phyloP scores from a whole-genome alignment of 2,329 filamentous ascomycete species.

The Plenodomus biglobosus region DNA sequence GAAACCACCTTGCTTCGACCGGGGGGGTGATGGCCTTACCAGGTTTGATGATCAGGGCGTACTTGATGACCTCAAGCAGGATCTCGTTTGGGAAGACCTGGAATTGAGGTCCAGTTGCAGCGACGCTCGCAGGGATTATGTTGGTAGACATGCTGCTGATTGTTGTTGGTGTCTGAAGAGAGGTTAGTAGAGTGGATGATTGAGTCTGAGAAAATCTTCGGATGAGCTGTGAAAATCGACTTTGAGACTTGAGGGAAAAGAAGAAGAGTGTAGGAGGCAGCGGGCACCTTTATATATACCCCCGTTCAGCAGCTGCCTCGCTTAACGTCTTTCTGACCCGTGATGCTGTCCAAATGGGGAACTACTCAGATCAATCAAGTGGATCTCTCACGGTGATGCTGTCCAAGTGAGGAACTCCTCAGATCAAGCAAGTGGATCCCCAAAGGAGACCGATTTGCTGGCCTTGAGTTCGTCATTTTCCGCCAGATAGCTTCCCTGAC shows the following conservation, averaged over 20 bases:
- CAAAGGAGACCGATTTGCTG: no score
- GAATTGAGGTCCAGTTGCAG: constrained; percentile 4
- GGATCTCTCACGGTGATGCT: no score
- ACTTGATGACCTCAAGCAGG: constrained; percentile 15
- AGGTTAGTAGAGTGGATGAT: not conserved
- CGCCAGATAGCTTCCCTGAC: not conserved
- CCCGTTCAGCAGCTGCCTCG: not conserved
- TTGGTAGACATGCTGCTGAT: constrained; percentile 5
- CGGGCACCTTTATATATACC: not conserved
- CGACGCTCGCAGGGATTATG: constrained; percentile 5
- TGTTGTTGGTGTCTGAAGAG: not conserved
- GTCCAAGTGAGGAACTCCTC: no score
- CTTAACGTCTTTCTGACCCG: not conserved
- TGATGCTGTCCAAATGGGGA: not conserved
- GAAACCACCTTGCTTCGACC: not conserved
- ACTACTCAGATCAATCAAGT: not conserved
- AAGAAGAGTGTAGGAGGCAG: not conserved
- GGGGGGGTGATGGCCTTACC: not conserved
- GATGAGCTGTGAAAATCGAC: not conserved
- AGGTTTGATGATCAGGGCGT: not conserved
- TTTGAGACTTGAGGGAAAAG: not conserved
- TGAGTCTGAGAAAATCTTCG: not conserved
- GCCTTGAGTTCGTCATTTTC: not conserved
- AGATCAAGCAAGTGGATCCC: no score
- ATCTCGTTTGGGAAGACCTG: constrained; percentile 17